Percentiles rank a stretch among this genome's conserved stretches.
phyloP scores from a whole-genome alignment of 495 filamentous ascomycete species.

The Penicillium subrubescens region DNA sequence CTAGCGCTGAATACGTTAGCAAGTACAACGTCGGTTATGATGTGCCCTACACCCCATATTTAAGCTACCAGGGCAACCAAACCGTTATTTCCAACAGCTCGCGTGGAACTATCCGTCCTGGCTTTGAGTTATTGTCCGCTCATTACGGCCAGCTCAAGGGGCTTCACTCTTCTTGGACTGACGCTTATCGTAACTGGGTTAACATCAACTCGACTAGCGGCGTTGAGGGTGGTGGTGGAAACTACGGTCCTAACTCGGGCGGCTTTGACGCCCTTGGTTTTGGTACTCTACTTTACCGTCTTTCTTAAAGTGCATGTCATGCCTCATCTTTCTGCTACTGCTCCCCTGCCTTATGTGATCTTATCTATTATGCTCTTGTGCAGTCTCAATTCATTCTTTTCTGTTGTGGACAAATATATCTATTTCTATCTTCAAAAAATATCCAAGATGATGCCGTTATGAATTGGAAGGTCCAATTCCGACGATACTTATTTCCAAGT shows the following conservation, averaged over 20 bases:
- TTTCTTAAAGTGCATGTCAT: neutral
- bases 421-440: too few relatives aligned
- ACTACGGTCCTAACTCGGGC: slow-evolving; percentile 36
- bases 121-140: slow-evolving; percentile 43
- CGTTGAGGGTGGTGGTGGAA: slow-evolving; percentile 38
- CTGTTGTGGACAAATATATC: neutral
- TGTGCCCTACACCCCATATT: slow-evolving; percentile 45
- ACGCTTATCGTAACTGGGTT: slow-evolving; percentile 33
- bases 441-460: too few relatives aligned
- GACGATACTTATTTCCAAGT: neutral
- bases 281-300: slow-evolving; percentile 37
- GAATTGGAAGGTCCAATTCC: too few relatives aligned
- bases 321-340: too few relatives aligned
- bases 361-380: neutral
- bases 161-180: slow-evolving; percentile 35
- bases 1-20: slow-evolving; percentile 41
- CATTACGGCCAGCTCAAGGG: slow-evolving; percentile 42
- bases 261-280: slow-evolving; percentile 42
- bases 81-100: slow-evolving; percentile 30
- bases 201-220: slow-evolving; percentile 25
- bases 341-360: neutral
- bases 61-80: slow-evolving; percentile 37
- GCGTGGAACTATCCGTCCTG: slow-evolving; percentile 38
- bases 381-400: neutral
- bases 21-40: slow-evolving; percentile 47